Evolutionary conservation across 2,329 filamentous ascomycete genomes (phyloP).

Genomic region (Trichoderma endophyticum): DNA sequence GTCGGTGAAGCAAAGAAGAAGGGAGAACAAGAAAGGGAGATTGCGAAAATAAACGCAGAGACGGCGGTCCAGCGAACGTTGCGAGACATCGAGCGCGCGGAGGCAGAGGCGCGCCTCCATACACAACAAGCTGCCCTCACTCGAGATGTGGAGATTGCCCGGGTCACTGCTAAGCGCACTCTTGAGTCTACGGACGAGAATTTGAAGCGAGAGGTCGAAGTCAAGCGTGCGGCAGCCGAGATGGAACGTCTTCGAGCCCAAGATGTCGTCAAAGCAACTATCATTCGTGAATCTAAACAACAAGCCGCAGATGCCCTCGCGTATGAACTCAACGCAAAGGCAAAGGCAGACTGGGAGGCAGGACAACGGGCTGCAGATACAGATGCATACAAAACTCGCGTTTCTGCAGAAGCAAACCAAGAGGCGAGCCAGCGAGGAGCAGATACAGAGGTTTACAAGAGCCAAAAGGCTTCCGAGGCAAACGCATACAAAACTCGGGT

Average conservation of each 20-base stretch:
- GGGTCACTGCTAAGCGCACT: constrained; percentile 68
- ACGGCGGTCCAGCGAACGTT: constrained; percentile 67
- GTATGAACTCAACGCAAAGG: constrained; percentile 60
- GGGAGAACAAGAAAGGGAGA: neutral
- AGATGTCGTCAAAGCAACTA: constrained; percentile 75
- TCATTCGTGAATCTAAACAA: constrained; percentile 64
- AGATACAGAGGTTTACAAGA: neutral
- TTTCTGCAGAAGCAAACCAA: constrained; percentile 47
- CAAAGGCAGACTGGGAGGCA: constrained; percentile 53
- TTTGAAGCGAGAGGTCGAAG: constrained; percentile 72
- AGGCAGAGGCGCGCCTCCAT: constrained; percentile 72
- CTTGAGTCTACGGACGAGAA: constrained; percentile 77
- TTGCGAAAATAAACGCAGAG: neutral
- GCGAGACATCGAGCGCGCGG: constrained; percentile 75
- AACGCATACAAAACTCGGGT: neutral
- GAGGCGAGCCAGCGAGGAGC: neutral
- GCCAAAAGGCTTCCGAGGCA: neutral
- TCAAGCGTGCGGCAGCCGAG: constrained; percentile 74
- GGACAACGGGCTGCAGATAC: constrained; percentile 53
- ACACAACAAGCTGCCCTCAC: constrained; percentile 70
- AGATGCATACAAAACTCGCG: constrained; percentile 51
- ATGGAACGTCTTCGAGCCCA: constrained; percentile 74
- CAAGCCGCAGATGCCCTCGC: constrained; percentile 64
- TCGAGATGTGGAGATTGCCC: constrained; percentile 71
- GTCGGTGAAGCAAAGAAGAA: neutral